A percentile compares a stretch with the other conserved stretches of the same genome.
Evolutionary conservation across 768 basidiomycete species (phyloP).

Genomic region (Termitomyces sp.): DNA sequence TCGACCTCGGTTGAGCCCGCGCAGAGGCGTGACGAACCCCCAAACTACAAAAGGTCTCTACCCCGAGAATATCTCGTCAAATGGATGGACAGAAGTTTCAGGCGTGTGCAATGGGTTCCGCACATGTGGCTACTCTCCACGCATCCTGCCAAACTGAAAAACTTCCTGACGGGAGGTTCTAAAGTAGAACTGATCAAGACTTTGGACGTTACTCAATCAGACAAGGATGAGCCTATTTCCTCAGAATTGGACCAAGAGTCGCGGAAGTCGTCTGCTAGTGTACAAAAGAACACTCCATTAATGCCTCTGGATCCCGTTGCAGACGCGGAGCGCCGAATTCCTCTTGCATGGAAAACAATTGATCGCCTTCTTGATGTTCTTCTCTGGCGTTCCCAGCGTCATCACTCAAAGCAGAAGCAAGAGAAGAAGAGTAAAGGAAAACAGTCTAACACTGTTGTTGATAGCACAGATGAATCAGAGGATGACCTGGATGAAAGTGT

Average conservation of each 20-base stretch:
- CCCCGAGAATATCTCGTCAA: conserved; percentile 95
- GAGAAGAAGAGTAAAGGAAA: conserved; percentile 21
- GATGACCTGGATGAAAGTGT: conserved; percentile 24
- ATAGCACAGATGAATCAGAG: conserved; percentile 24
- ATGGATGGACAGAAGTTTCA: conserved; percentile 77
- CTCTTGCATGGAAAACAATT: conserved; percentile 80
- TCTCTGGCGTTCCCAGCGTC: conserved; percentile 45
- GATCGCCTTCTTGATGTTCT: conserved; percentile 86
- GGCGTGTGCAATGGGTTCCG: conserved; percentile 83
- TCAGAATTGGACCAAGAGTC: conserved; percentile 41
- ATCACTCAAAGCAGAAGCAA: conserved; percentile 21
- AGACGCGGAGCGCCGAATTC: conserved; percentile 73
- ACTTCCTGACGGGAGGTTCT: conserved; percentile 69
- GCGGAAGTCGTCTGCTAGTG: conserved; percentile 28
- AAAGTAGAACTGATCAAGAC: conserved; percentile 60
- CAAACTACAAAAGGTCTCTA: conserved; percentile 53
- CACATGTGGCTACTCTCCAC: conserved; percentile 84
- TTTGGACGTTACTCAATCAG: conserved; percentile 25
- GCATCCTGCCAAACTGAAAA: conserved; percentile 61
- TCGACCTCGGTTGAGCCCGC: conserved; percentile 52
- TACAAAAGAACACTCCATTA: conserved; percentile 19
- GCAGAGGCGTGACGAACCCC: conserved; percentile 29
- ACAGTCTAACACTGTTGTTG: conserved; percentile 9
- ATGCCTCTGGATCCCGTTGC: conserved; percentile 39
- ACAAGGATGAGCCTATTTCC: conserved; percentile 19